Percentiles rank a stretch among this genome's conserved stretches.
These are phyloP conservation scores for Diaporthe batatas DNA, from an alignment of 2,329 filamentous ascomycete species.

Conservation along the genomic window DNA sequence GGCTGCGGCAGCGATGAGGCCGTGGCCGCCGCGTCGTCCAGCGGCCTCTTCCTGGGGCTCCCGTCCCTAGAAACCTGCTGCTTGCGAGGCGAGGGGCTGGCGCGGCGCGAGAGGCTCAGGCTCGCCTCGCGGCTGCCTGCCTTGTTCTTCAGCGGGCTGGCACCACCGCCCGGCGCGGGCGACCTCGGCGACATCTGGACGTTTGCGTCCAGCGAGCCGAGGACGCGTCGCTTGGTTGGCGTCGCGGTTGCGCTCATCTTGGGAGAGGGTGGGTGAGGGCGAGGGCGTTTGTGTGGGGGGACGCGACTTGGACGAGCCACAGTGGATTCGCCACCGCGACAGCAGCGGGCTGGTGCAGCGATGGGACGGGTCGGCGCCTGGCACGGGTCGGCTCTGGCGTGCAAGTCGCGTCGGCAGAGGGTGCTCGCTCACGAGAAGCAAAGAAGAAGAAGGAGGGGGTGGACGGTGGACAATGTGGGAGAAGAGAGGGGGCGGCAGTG, in stretches of 20 bases:
- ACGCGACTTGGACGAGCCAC: constrained; percentile 25
- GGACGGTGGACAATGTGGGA: not conserved
- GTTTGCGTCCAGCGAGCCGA: constrained; percentile 62
- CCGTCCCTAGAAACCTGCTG: constrained; percentile 7
- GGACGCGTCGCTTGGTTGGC: constrained; percentile 63
- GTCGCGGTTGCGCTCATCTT: constrained; percentile 48
- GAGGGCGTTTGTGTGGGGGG: not conserved
- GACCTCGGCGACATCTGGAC: constrained; percentile 43
- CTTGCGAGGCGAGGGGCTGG: constrained; percentile 37
- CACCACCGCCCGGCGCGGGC: constrained; percentile 3
- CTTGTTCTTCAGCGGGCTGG: constrained; percentile 38
- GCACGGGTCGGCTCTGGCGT: not conserved
- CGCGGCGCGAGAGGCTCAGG: constrained; percentile 32
- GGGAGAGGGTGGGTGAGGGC: not conserved
- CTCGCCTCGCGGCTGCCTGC: constrained; percentile 10
- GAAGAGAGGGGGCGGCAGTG: not conserved
- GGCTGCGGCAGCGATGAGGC: constrained; percentile 8
- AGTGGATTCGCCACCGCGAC: constrained; percentile 21
- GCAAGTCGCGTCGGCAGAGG: constrained; percentile 5
- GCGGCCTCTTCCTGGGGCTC: constrained; percentile 40
- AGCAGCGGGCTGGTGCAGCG: not conserved
- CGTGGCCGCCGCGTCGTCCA: constrained; percentile 15
- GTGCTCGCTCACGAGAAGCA: not conserved
- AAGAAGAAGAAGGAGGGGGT: not conserved
- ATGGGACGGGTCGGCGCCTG: not conserved